phyloP scores from a whole-genome alignment of 148 eudicot genomes.

The Limonium bicolor region DNA sequence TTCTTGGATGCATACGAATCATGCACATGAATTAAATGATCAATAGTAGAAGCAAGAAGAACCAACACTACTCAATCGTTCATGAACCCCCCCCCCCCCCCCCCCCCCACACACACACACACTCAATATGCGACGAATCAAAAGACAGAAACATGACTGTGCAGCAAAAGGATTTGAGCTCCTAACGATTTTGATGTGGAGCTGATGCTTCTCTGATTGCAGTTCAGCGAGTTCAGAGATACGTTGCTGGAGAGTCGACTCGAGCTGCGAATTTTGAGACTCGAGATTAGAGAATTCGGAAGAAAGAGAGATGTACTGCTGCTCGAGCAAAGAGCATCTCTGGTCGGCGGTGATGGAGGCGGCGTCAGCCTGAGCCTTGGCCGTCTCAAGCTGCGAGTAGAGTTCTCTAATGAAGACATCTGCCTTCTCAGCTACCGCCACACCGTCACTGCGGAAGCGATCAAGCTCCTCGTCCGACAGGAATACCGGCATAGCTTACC shows the following conservation, averaged over 20 bases:
- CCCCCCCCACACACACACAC: too few species aligned
- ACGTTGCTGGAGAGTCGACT: conserved; percentile 22
- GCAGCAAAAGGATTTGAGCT: neutral
- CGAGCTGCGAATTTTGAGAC: conserved; percentile 28
- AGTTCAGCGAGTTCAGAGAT: conserved; percentile 40
- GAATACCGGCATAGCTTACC: conserved; percentile 77
- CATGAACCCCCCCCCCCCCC: too few species aligned
- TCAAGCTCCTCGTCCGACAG: conserved; percentile 62
- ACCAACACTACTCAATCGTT: too few species aligned
- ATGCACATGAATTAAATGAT: too few species aligned
- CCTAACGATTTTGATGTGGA: conserved; percentile 41
- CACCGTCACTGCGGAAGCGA: conserved; percentile 32
- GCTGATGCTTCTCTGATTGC: conserved; percentile 62
- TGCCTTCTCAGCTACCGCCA: conserved; percentile 62
- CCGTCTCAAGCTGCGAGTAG: conserved; percentile 47
- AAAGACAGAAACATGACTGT: too few species aligned
- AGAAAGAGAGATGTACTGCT: conserved; percentile 61
- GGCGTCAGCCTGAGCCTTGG: conserved; percentile 72
- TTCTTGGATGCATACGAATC: too few species aligned
- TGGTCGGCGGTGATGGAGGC: conserved; percentile 84
- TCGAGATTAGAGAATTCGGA: conserved; percentile 42
- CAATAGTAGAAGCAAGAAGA: too few species aligned
- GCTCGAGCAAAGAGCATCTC: conserved; percentile 73
- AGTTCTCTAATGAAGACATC: conserved; percentile 48
- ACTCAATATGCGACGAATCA: neutral